Evolutionary conservation across 257 asterid species (phyloP).

Genomic region (Nicotiana benthamiana): DNA sequence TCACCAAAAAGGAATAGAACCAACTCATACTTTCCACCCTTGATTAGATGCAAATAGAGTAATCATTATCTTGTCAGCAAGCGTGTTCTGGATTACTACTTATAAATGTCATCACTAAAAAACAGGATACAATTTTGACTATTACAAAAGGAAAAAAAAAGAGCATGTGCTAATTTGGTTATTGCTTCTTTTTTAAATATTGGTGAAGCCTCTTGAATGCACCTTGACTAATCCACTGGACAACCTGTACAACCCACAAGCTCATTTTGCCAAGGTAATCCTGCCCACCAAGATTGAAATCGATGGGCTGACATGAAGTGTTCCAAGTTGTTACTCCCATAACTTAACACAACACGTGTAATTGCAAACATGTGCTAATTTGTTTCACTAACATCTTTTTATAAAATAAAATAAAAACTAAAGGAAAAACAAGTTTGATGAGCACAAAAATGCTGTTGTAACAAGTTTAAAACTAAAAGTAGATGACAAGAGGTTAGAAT

Average conservation of each 20-base stretch:
- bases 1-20: background rate
- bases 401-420: background rate
- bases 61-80: background rate
- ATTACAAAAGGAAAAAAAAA: too few relatives aligned
- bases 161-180: background rate
- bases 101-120: background rate
- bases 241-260: background rate
- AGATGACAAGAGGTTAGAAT: slow-evolving; percentile 2
- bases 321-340: background rate
- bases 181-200: background rate
- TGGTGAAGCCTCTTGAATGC: background rate
- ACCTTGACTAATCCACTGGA: background rate
- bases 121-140: too few relatives aligned
- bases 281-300: background rate
- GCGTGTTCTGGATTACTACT: background rate
- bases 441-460: background rate
- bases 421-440: background rate
- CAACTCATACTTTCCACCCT: background rate
- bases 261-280: background rate
- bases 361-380: background rate
- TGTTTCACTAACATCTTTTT: background rate
- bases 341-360: background rate
- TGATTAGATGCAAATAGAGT: background rate
- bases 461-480: background rate
- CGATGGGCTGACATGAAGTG: background rate